Conservation (phyloP, 495 filamentous ascomycete genomes). For the Penicillium crystallinum region DNA sequence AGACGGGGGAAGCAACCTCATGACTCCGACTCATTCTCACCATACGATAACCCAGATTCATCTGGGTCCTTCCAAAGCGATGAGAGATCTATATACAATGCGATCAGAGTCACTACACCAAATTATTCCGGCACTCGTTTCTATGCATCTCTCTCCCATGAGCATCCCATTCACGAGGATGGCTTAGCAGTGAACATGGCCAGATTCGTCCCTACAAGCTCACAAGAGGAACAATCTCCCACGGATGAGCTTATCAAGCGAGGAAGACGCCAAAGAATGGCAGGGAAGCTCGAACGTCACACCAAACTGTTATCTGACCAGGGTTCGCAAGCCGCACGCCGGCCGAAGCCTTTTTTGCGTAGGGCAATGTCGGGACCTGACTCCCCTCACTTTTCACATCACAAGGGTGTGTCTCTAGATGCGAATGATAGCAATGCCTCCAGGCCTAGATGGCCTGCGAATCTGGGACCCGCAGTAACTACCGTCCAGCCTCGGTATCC, state of each 20-base stretch:
- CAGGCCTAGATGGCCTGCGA: slow-evolving; percentile 21
- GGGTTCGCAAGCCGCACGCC: background rate
- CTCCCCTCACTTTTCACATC: slow-evolving; percentile 8
- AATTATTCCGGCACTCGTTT: slow-evolving; percentile 12
- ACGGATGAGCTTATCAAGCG: background rate
- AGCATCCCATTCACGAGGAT: slow-evolving; percentile 20
- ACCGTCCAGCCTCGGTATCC: slow-evolving; percentile 33
- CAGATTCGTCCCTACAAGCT: slow-evolving; percentile 22
- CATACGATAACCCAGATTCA: slow-evolving; percentile 24
- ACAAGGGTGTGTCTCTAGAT: slow-evolving; percentile 22
- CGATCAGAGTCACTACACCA: slow-evolving; percentile 24
- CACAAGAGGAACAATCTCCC: slow-evolving; percentile 3
- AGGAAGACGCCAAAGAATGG: slow-evolving; percentile 4
- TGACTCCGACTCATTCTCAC: slow-evolving; percentile 12
- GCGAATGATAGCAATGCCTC: slow-evolving; percentile 8
- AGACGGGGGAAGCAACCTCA: slow-evolving; percentile 4
- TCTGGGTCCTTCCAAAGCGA: slow-evolving; percentile 33
- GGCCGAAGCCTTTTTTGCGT: background rate
- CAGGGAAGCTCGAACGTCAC: slow-evolving; percentile 6
- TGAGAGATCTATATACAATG: slow-evolving; percentile 42
- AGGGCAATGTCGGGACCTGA: background rate
- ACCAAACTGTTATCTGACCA: slow-evolving; percentile 17
- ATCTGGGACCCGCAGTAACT: slow-evolving; percentile 21
- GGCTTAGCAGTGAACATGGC: slow-evolving; percentile 32
- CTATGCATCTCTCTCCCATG: background rate